Percentiles rank a stretch among this genome's conserved stretches.
Conservation (phyloP, 768 basidiomycete species). For the Lactarius sp. region DNA sequence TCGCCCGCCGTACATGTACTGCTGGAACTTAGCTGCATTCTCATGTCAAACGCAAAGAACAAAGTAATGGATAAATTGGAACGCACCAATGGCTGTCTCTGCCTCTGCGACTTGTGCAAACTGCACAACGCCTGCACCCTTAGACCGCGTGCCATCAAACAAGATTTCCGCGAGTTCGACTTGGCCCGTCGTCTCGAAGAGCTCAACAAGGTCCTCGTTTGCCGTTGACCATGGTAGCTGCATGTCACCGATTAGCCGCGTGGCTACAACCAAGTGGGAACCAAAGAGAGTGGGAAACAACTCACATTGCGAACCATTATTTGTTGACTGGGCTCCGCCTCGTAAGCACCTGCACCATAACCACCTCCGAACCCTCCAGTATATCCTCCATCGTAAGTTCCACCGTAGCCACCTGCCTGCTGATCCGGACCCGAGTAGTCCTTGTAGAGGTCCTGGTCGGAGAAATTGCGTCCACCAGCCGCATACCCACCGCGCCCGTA, state of each 20-base stretch:
- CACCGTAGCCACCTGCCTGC: slow-evolving; percentile 38
- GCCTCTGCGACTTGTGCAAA: slow-evolving; percentile 85
- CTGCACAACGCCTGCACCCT: slow-evolving; percentile 94
- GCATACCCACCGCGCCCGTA: slow-evolving; percentile 53
- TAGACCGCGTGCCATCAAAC: slow-evolving; percentile 87
- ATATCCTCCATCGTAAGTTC: slow-evolving; percentile 35
- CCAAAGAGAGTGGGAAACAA: slow-evolving; percentile 24
- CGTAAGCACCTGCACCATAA: slow-evolving; percentile 36
- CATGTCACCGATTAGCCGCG: background rate
- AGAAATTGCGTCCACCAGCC: slow-evolving; percentile 59
- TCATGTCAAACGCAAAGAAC: slow-evolving; percentile 25
- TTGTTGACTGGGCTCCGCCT: slow-evolving; percentile 88
- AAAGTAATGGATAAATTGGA: background rate
- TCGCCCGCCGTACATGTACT: slow-evolving; percentile 91
- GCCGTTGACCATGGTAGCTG: slow-evolving; percentile 99
- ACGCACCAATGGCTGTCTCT: slow-evolving; percentile 85
- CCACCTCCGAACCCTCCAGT: slow-evolving; percentile 28
- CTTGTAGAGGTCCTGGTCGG: slow-evolving; percentile 85
- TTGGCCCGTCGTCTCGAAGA: slow-evolving; percentile 96
- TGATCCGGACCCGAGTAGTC: slow-evolving; percentile 90
- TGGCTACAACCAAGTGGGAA: background rate
- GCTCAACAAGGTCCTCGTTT: slow-evolving; percentile 95
- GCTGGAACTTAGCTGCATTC: slow-evolving; percentile 81
- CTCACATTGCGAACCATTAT: slow-evolving; percentile 98
- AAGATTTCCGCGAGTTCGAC: slow-evolving; percentile 94